phyloP scores from a whole-genome alignment of 2,329 filamentous ascomycete species.

The Claviceps fusiformis region DNA sequence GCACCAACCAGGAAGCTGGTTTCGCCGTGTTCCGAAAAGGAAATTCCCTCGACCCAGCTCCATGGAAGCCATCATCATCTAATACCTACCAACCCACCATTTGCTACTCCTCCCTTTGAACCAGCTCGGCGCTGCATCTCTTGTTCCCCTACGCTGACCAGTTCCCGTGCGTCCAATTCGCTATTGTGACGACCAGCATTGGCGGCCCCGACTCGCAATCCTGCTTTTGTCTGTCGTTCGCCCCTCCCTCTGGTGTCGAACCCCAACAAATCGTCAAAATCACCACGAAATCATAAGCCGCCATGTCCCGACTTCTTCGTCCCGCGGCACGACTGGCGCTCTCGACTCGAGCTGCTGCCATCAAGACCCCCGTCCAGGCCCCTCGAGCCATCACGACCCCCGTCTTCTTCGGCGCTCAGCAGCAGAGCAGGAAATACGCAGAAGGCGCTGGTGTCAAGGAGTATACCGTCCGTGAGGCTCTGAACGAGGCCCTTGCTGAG shows the following conservation, averaged over 20 bases:
- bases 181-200: slow-evolving; percentile 6
- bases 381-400: slow-evolving; percentile 22
- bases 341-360: slow-evolving; percentile 25
- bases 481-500: slow-evolving; percentile 96
- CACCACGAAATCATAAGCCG: slow-evolving; percentile 8
- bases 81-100: slow-evolving; percentile 1
- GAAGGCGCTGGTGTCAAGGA: slow-evolving; percentile 60
- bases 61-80: slow-evolving; percentile 6
- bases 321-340: slow-evolving; percentile 35
- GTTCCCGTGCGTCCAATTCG: background rate
- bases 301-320: slow-evolving; percentile 39
- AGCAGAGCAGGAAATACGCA: slow-evolving; percentile 44
- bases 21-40: slow-evolving; percentile 9
- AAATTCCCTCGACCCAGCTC: slow-evolving; percentile 9
- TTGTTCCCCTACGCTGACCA: background rate
- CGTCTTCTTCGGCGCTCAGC: slow-evolving; percentile 26
- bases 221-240: background rate
- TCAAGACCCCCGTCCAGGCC: slow-evolving; percentile 18
- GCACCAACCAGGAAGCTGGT: slow-evolving; percentile 8
- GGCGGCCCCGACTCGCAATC: slow-evolving; percentile 7
- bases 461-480: slow-evolving; percentile 89
- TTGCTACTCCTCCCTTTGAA: background rate
- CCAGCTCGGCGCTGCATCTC: background rate
- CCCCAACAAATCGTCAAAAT: slow-evolving; percentile 6
- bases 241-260: background rate